Base-by-base conservation (phyloP, 352 stramenopile species). In the Phytophthora colocasiae region DNA sequence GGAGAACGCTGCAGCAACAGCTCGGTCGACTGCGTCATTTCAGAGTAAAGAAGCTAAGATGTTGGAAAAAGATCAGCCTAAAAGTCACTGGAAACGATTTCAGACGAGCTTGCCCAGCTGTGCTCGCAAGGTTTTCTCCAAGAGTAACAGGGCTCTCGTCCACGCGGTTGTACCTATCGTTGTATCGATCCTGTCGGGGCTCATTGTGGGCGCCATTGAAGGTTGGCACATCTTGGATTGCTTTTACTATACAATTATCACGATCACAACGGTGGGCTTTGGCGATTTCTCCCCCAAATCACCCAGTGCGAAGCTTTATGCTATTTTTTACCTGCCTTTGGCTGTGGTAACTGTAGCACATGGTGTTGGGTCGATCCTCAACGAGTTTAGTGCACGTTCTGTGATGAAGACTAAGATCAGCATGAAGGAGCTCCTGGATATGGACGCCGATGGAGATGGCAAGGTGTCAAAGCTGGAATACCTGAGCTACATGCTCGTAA, bases 161-260 rank as follows among this genome's bases (percentile, higher is more conserved):
- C 55, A 60, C 2, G 76, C 66, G 1, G 52, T 84, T 0, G 59
- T 89, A 5, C 82, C 82, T 4, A 83, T 91, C 19, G 50, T 75
- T 12, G 59, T 83, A 2, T 87, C 80, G 0, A 88, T 91, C 27
- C 65, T 80, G 15, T 73, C 71, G 0, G 82, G 82, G 3, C 50
- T 91, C 2, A 75, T 88, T 43, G 47, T 91, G 19, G 80, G 82
- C 3, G 74, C 66, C 2, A 88, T 89, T 44, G 82, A 91, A 68
- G 76, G 76, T 36, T 89, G 82, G 80, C 66, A 76, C 4, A 24
- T 88, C 4, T 69, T 97, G 17, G 93, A 98, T 78, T 90, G 88
- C 53, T 85, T 98, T 47, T 98, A 98, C 59, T 98, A 97, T 73
- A 86, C 81, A 12, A 66, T 97, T 48, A 92, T 98, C 34, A 97